phyloP scores from a whole-genome alignment of 2,329 filamentous ascomycete genomes.

The Nigrograna mackinnonii region DNA sequence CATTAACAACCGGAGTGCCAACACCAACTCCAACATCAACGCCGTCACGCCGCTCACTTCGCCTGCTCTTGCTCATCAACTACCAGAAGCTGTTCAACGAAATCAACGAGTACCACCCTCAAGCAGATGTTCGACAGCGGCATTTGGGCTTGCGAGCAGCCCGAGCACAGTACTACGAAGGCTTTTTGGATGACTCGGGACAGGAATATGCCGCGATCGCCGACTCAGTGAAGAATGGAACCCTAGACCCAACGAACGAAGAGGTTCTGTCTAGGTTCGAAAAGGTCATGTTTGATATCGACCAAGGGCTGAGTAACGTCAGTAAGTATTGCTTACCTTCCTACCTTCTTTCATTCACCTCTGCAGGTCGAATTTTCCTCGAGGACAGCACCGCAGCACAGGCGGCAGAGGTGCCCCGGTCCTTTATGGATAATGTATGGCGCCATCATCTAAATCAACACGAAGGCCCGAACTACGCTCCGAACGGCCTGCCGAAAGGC shows the following conservation, averaged over 20 bases:
- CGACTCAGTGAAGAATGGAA: not conserved
- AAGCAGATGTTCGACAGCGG: conserved; percentile 9
- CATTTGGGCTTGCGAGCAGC: conserved; percentile 1
- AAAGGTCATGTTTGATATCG: conserved; percentile 2
- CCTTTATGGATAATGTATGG: conserved; percentile 7
- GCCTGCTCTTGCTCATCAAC: too few relatives aligned
- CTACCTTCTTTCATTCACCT: not conserved
- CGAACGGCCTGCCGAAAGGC: conserved; percentile 5
- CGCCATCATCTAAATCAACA: not conserved
- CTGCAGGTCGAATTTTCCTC: conserved; percentile 4
- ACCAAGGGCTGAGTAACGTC: conserved; percentile 1
- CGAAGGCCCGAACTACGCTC: not conserved
- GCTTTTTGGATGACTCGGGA: not conserved
- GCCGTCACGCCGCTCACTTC: not conserved
- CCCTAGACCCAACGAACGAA: not conserved
- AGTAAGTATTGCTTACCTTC: conserved; percentile 8
- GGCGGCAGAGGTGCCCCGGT: conserved; percentile 2
- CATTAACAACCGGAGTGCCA: too few relatives aligned
- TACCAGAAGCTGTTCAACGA: conserved; percentile 2
- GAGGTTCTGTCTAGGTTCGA: conserved; percentile 1
- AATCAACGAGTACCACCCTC: conserved; percentile 3
- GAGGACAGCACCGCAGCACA: conserved; percentile 5
- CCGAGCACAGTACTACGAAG: conserved; percentile 4
- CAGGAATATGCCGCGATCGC: not conserved
- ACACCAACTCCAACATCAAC: too few relatives aligned